Evolutionary conservation across 2,329 filamentous ascomycete species (phyloP).

Genomic region (Penicillium occitanis): DNA sequence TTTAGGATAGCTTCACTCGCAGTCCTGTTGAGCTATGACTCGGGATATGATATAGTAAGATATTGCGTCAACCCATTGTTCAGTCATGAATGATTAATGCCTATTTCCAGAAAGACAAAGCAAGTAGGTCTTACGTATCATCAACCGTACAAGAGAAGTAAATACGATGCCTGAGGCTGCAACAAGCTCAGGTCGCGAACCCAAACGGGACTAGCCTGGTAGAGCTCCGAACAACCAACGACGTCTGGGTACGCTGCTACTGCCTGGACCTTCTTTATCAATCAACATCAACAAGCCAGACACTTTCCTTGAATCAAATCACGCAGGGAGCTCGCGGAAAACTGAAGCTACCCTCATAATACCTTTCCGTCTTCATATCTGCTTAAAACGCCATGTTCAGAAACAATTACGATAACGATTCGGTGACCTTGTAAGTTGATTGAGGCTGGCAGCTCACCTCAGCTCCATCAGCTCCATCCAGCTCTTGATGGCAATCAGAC

Average conservation of each 20-base stretch:
- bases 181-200: slow-evolving; percentile 2
- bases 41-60: background rate
- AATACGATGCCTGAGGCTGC: background rate
- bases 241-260: background rate
- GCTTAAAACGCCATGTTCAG: slow-evolving; percentile 73
- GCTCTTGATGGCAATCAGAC: background rate
- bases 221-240: slow-evolving; percentile 13
- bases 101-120: background rate
- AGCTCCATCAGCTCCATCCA: slow-evolving; percentile 4
- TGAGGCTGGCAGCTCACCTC: slow-evolving; percentile 6
- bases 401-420: slow-evolving; percentile 99
- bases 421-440: slow-evolving; percentile 86
- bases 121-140: background rate
- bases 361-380: background rate
- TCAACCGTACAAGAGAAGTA: background rate
- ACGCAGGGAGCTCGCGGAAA: background rate
- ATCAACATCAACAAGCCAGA: slow-evolving; percentile 1
- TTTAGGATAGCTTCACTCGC: background rate
- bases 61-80: background rate
- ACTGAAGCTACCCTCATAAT: background rate
- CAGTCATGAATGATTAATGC: background rate
- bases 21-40: background rate
- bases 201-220: background rate
- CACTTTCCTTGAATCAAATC: background rate
- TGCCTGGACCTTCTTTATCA: slow-evolving; percentile 6